phyloP scores from a whole-genome alignment of 139 green algal genomes.

The Monoraphidium neglectum region DNA sequence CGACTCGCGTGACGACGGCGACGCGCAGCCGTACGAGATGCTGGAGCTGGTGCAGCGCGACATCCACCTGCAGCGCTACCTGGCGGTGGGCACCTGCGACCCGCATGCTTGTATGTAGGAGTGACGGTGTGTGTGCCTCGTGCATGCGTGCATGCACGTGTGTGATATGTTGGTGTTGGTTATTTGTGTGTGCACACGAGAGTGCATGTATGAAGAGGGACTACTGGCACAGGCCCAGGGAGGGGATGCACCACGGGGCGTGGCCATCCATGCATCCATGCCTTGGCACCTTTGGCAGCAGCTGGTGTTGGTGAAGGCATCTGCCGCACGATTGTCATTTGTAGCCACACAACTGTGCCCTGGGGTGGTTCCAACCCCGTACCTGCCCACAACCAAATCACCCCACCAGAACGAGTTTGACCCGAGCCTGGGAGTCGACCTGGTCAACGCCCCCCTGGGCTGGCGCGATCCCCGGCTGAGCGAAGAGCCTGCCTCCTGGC shows the following conservation, averaged over 20 bases:
- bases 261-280: background rate
- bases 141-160: too few relatives aligned
- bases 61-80: constrained; percentile 17
- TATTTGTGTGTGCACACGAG: too few relatives aligned
- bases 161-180: too few relatives aligned
- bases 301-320: background rate
- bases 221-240: too few relatives aligned
- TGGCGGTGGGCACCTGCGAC: too few relatives aligned
- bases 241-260: too few relatives aligned
- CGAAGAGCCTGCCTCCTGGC: background rate
- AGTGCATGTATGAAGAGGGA: too few relatives aligned
- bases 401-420: constrained; percentile 33
- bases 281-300: background rate
- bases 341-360: background rate
- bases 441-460: constrained; percentile 22
- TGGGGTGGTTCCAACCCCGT: background rate
- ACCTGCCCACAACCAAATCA: background rate
- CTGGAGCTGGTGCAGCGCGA: constrained; percentile 22
- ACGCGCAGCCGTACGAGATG: constrained; percentile 14
- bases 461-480: constrained; percentile 14
- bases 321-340: background rate
- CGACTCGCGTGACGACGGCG: background rate
- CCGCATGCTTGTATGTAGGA: too few relatives aligned
- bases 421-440: constrained; percentile 16
- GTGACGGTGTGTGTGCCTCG: too few relatives aligned